Percentiles rank a stretch among this genome's conserved stretches.
These are phyloP conservation scores for Aegilops sharonensis DNA, from an alignment of 176 grass and related monocot genomes.

Conservation along the genomic window DNA sequence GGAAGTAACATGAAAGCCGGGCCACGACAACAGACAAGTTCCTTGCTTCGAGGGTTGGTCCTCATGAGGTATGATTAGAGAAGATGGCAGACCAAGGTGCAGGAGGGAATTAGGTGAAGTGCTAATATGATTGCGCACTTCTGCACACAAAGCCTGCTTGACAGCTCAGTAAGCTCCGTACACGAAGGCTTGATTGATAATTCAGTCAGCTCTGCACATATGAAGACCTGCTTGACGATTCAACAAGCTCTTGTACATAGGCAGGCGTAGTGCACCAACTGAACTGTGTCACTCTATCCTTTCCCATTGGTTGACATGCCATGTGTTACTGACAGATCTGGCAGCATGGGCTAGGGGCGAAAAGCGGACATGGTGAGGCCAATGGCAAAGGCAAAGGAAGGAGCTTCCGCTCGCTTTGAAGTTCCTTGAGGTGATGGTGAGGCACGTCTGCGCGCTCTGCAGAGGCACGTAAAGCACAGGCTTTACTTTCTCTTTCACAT, in stretches of 20 bases:
- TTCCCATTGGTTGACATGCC: not conserved
- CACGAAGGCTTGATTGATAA: not conserved
- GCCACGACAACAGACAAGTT: not conserved
- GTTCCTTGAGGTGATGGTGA: not conserved
- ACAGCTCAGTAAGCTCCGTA: not conserved
- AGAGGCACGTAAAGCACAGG: not conserved
- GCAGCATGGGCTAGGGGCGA: not conserved
- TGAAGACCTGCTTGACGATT: not conserved
- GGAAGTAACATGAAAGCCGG: not conserved
- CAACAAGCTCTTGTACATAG: not conserved
- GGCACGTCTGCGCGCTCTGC: not conserved
- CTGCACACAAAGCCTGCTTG: not conserved
- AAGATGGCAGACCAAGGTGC: not conserved
- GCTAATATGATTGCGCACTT: not conserved
- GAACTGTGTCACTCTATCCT: not conserved
- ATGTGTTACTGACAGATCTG: not conserved
- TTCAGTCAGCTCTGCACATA: not conserved
- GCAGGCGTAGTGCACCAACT: not conserved
- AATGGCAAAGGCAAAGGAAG: not conserved
- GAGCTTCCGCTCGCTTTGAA: not conserved
- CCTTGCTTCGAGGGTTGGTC: not conserved
- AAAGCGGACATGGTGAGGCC: not conserved
- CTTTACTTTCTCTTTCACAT: not conserved
- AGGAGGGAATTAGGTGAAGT: not conserved
- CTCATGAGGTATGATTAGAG: not conserved